These are phyloP conservation scores for Cerrena zonata DNA, from an alignment of 1,284 basidiomycete species.

Conservation along the genomic window DNA sequence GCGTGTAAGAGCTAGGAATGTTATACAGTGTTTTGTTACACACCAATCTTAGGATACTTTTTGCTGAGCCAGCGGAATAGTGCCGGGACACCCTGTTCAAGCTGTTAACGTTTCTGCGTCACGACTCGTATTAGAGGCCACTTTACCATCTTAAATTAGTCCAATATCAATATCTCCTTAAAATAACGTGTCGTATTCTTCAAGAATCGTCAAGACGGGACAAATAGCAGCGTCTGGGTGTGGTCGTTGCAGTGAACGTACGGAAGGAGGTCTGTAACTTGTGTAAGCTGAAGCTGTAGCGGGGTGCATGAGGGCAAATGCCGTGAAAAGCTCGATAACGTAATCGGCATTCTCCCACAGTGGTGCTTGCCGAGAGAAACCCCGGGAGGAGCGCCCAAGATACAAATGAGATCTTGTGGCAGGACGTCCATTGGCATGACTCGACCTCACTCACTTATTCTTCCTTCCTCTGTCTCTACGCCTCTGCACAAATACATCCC, in stretches of 20 bases:
- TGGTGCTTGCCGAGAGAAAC: no score
- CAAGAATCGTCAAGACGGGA: neutral
- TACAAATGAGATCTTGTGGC: constrained; percentile 1
- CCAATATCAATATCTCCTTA: no score
- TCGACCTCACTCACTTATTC: constrained; percentile 3
- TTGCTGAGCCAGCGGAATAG: constrained; percentile 92
- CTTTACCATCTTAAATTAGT: neutral
- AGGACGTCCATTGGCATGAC: constrained; percentile 7
- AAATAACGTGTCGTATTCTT: no score
- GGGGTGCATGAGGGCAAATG: no score
- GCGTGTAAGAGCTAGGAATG: neutral
- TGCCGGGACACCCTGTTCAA: constrained; percentile 80
- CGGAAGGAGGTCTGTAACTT: no score
- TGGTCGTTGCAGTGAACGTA: neutral
- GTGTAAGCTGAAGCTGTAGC: no score
- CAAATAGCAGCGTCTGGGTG: neutral
- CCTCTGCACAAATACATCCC: neutral
- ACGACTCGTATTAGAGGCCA: neutral
- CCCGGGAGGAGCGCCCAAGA: neutral
- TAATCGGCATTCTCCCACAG: neutral
- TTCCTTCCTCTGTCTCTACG: neutral
- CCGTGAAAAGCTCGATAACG: neutral
- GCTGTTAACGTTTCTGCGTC: constrained; percentile 1
- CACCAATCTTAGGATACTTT: constrained; percentile 93
- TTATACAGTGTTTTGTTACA: constrained; percentile 24